Evolutionary conservation across 1,139 yeast genomes (phyloP).

Genomic region (Arxiozyma telluris): DNA sequence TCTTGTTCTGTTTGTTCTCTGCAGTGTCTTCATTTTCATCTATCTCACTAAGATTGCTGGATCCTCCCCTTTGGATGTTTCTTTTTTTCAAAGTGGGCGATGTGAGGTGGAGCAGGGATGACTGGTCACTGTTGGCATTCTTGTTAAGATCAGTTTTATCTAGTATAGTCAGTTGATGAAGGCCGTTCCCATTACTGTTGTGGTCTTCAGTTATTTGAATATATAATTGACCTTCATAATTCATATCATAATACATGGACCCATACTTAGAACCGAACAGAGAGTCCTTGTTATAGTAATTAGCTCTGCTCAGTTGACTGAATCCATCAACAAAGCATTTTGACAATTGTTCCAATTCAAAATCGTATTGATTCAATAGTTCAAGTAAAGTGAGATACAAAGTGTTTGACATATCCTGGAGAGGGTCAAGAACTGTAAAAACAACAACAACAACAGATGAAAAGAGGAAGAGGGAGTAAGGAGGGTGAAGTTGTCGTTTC

Average conservation of each 20-base stretch:
- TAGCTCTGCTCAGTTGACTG: conserved; percentile 24
- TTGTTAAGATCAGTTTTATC: not conserved
- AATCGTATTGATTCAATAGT: conserved; percentile 20
- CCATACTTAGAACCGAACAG: conserved; percentile 25
- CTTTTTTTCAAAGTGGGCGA: not conserved
- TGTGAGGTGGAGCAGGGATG: not conserved
- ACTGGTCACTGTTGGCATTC: not conserved
- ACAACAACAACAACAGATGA: no score
- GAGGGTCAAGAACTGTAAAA: no score
- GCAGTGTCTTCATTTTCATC: conserved; percentile 4
- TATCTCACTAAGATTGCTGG: conserved; percentile 4
- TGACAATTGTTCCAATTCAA: conserved; percentile 24
- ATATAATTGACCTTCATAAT: conserved; percentile 19
- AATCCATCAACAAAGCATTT: conserved; percentile 22
- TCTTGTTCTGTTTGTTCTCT: conserved; percentile 1
- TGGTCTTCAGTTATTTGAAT: conserved; percentile 5
- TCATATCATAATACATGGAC: conserved; percentile 26
- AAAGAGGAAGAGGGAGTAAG: no score
- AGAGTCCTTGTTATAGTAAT: conserved; percentile 27
- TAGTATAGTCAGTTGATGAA: not conserved
- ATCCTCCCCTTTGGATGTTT: not conserved
- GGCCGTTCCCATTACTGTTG: not conserved
- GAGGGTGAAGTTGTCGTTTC: no score
- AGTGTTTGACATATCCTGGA: conserved; percentile 3
- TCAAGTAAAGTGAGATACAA: conserved; percentile 11